These are phyloP conservation scores for Juncus inflexus DNA, from an alignment of 176 grass and related monocot species.

Conservation along the genomic window DNA sequence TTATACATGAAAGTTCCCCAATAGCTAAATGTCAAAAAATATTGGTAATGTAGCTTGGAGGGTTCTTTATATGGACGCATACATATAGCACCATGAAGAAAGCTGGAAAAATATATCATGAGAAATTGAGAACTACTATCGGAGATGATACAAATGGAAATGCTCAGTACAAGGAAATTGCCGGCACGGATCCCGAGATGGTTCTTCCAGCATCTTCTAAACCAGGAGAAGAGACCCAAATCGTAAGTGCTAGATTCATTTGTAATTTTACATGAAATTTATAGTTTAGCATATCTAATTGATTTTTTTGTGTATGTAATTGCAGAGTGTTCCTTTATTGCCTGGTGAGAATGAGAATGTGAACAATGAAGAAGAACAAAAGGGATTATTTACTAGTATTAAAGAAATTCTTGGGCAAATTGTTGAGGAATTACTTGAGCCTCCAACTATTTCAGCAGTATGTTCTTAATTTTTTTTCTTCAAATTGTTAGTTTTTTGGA, in stretches of 20 bases:
- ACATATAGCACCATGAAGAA: constrained; percentile 81
- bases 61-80: constrained; percentile 75
- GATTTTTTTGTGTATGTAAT: constrained; percentile 17
- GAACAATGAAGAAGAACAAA: constrained; percentile 5
- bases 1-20: neutral
- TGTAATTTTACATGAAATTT: no score
- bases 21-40: neutral
- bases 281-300: neutral
- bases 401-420: constrained; percentile 52
- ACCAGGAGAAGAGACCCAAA: constrained; percentile 30
- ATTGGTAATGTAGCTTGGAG: constrained; percentile 58
- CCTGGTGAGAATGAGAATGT: constrained; percentile 26
- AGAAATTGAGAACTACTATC: constrained; percentile 22
- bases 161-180: constrained; percentile 1
- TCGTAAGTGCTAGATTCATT: constrained; percentile 41
- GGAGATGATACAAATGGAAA: constrained; percentile 19
- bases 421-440: constrained; percentile 58
- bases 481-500: neutral
- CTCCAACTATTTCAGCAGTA: constrained; percentile 78
- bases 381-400: constrained; percentile 49
- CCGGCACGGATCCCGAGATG: constrained; percentile 36
- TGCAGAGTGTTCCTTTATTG: constrained; percentile 56
- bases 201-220: constrained; percentile 33
- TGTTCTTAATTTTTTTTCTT: neutral
- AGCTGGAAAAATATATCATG: constrained; percentile 64